Base-by-base conservation (phyloP, 345 rosid species). In the Brassica cretica region DNA sequence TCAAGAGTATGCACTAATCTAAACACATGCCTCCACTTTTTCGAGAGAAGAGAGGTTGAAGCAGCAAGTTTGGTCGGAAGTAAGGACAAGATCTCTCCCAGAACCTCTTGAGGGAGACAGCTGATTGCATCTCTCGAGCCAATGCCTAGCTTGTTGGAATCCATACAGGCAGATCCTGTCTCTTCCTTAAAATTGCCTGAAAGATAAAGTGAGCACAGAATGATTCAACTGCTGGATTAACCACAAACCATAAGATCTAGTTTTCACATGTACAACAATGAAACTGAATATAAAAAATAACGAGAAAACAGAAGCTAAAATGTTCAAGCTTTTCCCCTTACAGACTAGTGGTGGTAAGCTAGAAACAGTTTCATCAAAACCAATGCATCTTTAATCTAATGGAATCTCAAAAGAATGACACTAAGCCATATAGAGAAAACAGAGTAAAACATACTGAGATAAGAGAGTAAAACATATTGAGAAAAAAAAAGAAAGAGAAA, bases 21-120 rank as follows among this genome's bases (percentile, higher is more conserved):
- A 62, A 27, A 73, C 46, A 73, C 19, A 62, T 14, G 0, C 19
- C 61, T 73, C 76, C 76, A 63, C 30, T 3, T 73, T 53, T 73
- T 29, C 1, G 76, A 62, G 5, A 72, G 68, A 63, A 73, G 0
- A 44, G 69, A 62, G n/a, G 76, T 63, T 30, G 33, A 63, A 63
- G 29, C 62, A 46, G 62, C 70, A 6, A 9, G 9, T 49, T 49
- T 64, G 0, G 70, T 73, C 0, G 76, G 71, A 35, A 74, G n/a
- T 3, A 67, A 63, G 9, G 76, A 73, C 70, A 73, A 49, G 32
- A 72, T 72, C 3, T 58, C 18, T 2, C 58, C 58, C 1, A 72
- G 27, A 24, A 60, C 5, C 41, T 72, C 70, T 0, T 64, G 8
- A 11, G 70, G 76, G 14, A 73, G 76, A 0, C 2, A 49, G 70